These are phyloP conservation scores for Curvularia lunata DNA, from an alignment of 2,329 filamentous ascomycete species.

Conservation along the genomic window DNA sequence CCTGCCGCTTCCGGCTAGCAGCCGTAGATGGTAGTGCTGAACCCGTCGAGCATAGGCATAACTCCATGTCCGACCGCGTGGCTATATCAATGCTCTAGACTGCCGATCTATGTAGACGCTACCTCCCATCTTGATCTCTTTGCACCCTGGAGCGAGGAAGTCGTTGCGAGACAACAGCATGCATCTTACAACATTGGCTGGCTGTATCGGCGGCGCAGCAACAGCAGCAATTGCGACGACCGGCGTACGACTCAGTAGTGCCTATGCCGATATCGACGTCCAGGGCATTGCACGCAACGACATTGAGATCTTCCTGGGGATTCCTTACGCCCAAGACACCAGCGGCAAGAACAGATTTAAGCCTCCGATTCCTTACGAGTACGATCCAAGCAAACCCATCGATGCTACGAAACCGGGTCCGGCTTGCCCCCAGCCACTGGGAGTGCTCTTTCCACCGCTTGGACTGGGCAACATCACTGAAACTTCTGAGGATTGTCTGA, in stretches of 20 bases:
- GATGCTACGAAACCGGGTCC: conserved; percentile 52
- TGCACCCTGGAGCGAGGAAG: not conserved
- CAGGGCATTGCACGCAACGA: conserved; percentile 53
- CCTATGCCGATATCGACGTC: conserved; percentile 48
- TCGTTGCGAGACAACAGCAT: conserved; percentile 7
- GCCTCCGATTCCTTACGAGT: conserved; percentile 50
- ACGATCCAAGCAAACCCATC: conserved; percentile 43
- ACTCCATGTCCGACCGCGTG: conserved; percentile 4
- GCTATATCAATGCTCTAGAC: conserved; percentile 4
- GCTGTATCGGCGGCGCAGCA: conserved; percentile 16
- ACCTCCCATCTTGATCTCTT: not conserved
- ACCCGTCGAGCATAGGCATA: conserved; percentile 2
- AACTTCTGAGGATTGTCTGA: conserved; percentile 63
- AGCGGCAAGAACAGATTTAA: conserved; percentile 56
- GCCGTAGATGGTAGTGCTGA: not conserved
- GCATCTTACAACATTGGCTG: conserved; percentile 12
- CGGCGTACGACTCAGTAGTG: conserved; percentile 9
- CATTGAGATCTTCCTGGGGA: conserved; percentile 57
- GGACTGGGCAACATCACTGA: conserved; percentile 46
- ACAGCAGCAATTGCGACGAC: conserved; percentile 6
- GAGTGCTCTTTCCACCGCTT: conserved; percentile 35
- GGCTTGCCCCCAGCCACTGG: conserved; percentile 55
- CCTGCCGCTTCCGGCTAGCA: conserved; percentile 14
- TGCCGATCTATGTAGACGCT: not conserved
- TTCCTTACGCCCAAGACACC: conserved; percentile 58